These are phyloP conservation scores for Parietichytrium sp. DNA, from an alignment of 108 stramenopile species.

Conservation along the genomic window DNA sequence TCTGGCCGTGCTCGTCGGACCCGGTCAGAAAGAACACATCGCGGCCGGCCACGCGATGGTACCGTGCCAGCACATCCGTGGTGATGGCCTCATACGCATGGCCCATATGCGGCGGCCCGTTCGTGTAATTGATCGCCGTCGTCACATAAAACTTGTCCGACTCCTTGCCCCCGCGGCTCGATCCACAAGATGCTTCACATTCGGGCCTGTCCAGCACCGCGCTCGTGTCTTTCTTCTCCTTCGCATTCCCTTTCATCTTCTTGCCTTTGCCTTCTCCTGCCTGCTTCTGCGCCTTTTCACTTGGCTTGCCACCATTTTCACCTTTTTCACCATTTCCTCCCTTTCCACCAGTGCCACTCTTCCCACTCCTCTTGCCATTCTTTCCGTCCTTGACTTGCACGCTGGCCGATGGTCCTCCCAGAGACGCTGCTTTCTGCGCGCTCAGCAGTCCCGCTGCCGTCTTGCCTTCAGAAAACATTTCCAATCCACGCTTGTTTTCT, in stretches of 20 bases:
- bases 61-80: slow-evolving; percentile 86
- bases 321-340: neutral
- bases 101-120: slow-evolving; percentile 96
- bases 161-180: neutral
- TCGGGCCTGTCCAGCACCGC: neutral
- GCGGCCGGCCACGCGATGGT: slow-evolving; percentile 66
- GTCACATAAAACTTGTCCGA: slow-evolving; percentile 77
- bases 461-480: too few species aligned
- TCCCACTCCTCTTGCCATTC: too few species aligned
- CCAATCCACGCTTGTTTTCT: too few species aligned
- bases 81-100: slow-evolving; percentile 95
- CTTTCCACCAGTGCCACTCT: too few species aligned
- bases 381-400: too few species aligned
- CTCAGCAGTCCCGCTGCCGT: too few species aligned
- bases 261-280: neutral
- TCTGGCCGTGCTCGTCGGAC: slow-evolving; percentile 97
- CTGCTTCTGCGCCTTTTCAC: neutral
- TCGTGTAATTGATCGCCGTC: slow-evolving; percentile 99
- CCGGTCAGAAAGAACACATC: slow-evolving; percentile 93
- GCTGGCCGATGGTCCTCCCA: too few species aligned
- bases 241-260: slow-evolving; percentile 17
- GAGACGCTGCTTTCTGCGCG: too few species aligned
- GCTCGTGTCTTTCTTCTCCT: neutral
- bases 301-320: neutral
- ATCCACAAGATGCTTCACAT: neutral